A percentile compares a stretch with the other conserved stretches of the same genome.
Conservation (phyloP, 2,329 filamentous ascomycete genomes). For the Erysiphe neolycopersici region DNA sequence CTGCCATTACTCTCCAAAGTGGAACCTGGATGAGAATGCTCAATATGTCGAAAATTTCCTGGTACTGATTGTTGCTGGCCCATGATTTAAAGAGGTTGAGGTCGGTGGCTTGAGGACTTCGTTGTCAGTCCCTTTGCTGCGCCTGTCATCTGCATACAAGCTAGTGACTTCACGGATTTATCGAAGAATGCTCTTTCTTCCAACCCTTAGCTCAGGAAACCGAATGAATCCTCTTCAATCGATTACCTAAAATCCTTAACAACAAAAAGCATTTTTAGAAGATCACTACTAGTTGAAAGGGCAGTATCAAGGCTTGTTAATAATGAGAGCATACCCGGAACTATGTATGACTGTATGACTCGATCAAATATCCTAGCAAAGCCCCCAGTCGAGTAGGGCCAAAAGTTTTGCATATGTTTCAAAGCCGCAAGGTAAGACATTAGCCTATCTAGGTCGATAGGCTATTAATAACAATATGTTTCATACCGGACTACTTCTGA, state of each 20-base stretch:
- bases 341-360: not conserved
- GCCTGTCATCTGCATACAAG: not conserved
- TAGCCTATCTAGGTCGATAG: no score
- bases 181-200: not conserved
- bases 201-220: not conserved
- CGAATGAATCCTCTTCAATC: not conserved
- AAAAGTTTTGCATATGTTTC: no score
- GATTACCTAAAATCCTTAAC: not conserved
- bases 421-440: no score
- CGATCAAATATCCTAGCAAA: not conserved
- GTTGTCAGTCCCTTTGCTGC: not conserved
- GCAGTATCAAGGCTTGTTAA: not conserved
- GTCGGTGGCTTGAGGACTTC: not conserved
- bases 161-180: not conserved
- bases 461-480: no score
- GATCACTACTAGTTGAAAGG: not conserved
- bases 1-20: not conserved
- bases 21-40: not conserved
- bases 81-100: not conserved
- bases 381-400: not conserved
- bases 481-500: no score
- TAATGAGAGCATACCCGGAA: not conserved
- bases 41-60: not conserved
- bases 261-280: not conserved
- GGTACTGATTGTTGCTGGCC: not conserved